A percentile compares a stretch with the other conserved stretches of the same genome.
Conservation (phyloP, 2,329 filamentous ascomycete species). For the Furcasterigmium furcatum region DNA sequence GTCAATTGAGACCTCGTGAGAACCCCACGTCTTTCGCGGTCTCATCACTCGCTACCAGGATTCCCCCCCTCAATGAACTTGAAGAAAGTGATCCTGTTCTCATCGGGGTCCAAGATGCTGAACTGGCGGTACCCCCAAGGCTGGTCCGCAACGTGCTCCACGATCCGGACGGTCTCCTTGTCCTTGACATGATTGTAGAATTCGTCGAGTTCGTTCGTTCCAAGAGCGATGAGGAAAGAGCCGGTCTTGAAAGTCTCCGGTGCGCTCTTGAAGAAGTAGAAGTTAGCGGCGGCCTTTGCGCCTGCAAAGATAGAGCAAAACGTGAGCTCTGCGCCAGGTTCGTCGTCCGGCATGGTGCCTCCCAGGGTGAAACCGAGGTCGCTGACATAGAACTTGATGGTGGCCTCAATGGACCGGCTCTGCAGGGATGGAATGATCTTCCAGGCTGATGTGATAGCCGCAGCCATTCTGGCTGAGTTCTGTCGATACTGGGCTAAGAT, state of each 20-base stretch:
- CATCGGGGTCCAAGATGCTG: conserved; percentile 3
- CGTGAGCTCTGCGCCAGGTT: background rate
- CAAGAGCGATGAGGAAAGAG: conserved; percentile 3
- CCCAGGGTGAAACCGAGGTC: conserved; percentile 4
- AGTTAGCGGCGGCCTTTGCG: conserved; percentile 4
- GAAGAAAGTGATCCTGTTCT: conserved; percentile 5
- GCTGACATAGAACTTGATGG: conserved; percentile 1
- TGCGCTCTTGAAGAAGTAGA: conserved; percentile 5
- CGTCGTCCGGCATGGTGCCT: background rate
- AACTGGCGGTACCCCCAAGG: conserved; percentile 6
- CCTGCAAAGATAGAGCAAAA: conserved; percentile 7
- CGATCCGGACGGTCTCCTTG: background rate
- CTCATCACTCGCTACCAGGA: conserved; percentile 4
- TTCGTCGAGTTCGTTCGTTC: background rate
- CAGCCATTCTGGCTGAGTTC: too few relatives aligned
- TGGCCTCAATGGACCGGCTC: conserved; percentile 2
- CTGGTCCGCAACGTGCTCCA: conserved; percentile 2
- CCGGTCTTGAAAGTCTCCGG: conserved; percentile 1
- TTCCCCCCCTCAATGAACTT: conserved; percentile 6
- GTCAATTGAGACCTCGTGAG: too few relatives aligned
- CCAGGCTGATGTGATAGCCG: conserved; percentile 5
- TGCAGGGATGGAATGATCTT: conserved; percentile 7
- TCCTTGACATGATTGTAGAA: background rate
- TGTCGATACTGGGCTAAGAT: too few relatives aligned
- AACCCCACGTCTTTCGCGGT: too few relatives aligned